phyloP scores from a whole-genome alignment of 257 asterid species.

The Rauvolfia tetraphylla region DNA sequence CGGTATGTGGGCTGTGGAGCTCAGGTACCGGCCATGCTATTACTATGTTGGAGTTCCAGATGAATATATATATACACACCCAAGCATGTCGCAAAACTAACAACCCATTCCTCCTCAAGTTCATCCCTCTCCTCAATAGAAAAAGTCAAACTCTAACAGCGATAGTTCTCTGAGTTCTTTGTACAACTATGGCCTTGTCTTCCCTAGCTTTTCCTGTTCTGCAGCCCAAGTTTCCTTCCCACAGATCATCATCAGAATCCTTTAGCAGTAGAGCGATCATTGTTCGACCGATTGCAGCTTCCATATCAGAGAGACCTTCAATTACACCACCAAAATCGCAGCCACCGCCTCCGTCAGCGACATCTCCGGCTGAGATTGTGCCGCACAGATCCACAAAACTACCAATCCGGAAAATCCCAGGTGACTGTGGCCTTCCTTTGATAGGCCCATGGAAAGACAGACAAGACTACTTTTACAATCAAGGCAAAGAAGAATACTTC shows the following conservation, averaged over 20 bases:
- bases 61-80: neutral
- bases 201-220: constrained; percentile 32
- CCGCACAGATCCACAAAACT: constrained; percentile 22
- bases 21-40: neutral
- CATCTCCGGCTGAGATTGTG: neutral
- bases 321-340: constrained; percentile 10
- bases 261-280: neutral
- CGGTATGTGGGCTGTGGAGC: neutral
- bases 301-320: constrained; percentile 40
- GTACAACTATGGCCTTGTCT: constrained; percentile 31
- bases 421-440: constrained; percentile 64
- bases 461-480: constrained; percentile 76
- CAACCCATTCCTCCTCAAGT: no score
- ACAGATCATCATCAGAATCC: constrained; percentile 7
- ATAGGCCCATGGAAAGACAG: constrained; percentile 73
- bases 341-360: neutral
- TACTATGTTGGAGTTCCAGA: neutral
- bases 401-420: constrained; percentile 59
- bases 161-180: no score
- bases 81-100: neutral
- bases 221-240: constrained; percentile 25
- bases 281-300: constrained; percentile 23
- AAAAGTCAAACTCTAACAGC: no score
- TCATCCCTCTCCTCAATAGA: no score
- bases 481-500: constrained; percentile 72